phyloP scores from a whole-genome alignment of 2,329 filamentous ascomycete genomes.

The Cladosporium sp. region DNA sequence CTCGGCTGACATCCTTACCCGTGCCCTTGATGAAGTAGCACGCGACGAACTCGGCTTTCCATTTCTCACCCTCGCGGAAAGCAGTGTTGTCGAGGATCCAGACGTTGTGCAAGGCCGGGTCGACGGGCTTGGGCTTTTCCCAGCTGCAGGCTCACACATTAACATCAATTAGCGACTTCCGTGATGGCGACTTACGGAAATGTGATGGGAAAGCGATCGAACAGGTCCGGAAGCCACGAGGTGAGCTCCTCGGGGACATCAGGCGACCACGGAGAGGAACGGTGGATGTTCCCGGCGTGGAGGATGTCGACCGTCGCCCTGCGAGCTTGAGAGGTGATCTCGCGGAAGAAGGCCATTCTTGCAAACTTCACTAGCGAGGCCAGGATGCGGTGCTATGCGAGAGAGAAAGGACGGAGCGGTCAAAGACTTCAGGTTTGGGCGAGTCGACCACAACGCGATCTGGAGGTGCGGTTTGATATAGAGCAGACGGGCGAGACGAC shows the following conservation, averaged over 20 bases:
- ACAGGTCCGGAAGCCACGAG: conserved; percentile 28
- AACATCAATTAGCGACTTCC: neutral
- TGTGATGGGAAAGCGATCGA: conserved; percentile 46
- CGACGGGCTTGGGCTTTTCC: conserved; percentile 38
- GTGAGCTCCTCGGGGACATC: conserved; percentile 28
- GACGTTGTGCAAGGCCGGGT: conserved; percentile 61
- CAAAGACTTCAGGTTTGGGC: too few relatives aligned
- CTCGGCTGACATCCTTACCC: conserved; percentile 59
- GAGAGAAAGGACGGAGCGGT: too few relatives aligned
- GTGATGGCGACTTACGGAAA: conserved; percentile 31
- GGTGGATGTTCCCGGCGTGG: conserved; percentile 21
- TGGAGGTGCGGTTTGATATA: too few relatives aligned
- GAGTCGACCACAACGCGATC: too few relatives aligned
- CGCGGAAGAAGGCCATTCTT: conserved; percentile 22
- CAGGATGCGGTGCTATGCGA: neutral
- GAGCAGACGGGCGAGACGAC: too few relatives aligned
- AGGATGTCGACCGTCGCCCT: conserved; percentile 24
- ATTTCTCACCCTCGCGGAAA: conserved; percentile 51
- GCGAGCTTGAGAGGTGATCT: conserved; percentile 23
- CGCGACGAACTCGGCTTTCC: conserved; percentile 78
- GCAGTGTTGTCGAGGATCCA: conserved; percentile 92
- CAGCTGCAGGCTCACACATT: conserved; percentile 11
- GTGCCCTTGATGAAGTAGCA: conserved; percentile 72
- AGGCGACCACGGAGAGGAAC: conserved; percentile 26
- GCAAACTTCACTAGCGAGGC: neutral